Evolutionary conservation across 176 grass and related monocot species (phyloP).

Genomic region (Oryza nivara): DNA sequence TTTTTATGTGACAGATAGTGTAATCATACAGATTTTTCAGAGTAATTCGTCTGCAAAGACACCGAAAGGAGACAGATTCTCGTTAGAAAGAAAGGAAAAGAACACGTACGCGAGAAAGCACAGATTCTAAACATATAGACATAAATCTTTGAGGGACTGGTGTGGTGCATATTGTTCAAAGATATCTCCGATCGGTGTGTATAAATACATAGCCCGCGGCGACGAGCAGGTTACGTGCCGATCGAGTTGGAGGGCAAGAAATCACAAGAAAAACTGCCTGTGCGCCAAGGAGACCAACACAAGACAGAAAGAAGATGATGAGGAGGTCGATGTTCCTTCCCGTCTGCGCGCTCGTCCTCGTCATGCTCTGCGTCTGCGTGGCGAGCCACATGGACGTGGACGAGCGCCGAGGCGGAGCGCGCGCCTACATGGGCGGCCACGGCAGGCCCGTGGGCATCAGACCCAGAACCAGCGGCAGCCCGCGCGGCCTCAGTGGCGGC

Average conservation of each 20-base stretch:
- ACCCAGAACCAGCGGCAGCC: neutral
- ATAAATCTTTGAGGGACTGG: too few species aligned
- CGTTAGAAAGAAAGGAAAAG: too few species aligned
- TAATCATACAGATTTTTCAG: too few species aligned
- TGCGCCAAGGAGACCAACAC: neutral
- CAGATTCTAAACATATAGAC: too few species aligned
- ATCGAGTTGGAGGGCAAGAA: neutral
- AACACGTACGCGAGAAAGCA: too few species aligned
- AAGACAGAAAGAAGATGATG: conserved; percentile 11
- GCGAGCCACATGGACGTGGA: conserved; percentile 35
- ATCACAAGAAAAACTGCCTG: neutral
- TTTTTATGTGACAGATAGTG: too few species aligned
- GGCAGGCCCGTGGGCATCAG: neutral
- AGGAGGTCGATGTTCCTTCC: neutral
- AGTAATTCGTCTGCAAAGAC: too few species aligned
- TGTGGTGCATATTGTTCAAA: too few species aligned
- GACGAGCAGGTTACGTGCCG: too few species aligned
- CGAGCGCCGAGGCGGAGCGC: conserved; percentile 10
- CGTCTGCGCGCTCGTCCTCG: conserved; percentile 13
- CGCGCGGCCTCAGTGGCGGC: conserved; percentile 31
- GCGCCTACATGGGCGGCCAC: neutral
- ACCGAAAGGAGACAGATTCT: too few species aligned
- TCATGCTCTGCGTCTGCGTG: neutral
- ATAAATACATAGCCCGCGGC: neutral
- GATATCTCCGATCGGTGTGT: neutral